Evolutionary conservation across 169 alveolate species (phyloP), one percentile per base, ranked within the genome.

Genomic region (Plasmodium gaboni): DNA sequence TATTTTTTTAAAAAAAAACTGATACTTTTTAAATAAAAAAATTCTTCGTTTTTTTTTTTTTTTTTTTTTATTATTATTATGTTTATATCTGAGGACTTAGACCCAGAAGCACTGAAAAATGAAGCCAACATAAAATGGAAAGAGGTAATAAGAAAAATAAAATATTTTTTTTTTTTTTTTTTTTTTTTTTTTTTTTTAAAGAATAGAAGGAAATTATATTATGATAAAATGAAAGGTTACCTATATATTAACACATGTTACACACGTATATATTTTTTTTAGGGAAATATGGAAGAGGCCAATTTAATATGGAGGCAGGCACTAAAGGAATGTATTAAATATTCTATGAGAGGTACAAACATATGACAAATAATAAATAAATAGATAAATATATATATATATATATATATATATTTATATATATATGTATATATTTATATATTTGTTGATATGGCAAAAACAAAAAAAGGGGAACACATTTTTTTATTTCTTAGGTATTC

Each of bases 241-340:
- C 28, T 24, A 24, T 24, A 24, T 24, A 24, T 24, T 24, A 24
- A 1, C 0, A 24, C 28, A 24, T 24, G 28, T 24, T 24, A 24
- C 28, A 24, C 1, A 24, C 28, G 1, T 24, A 24, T 24, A 24
- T 24, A 2, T 51, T 5, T 51, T 51, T 61, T 64, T 10, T 2
- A 80, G 90, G 90, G 90, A 1, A 80, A 80, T 24, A 46, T 71
- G n/a, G 90, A 80, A 46, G 80, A 67, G n/a, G 90, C 90, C 26
- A 80, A 80, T 61, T 15, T 55, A 7, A 17, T 80, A 51, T 80
- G 90, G 90, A 65, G 80, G 38, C 46, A 44, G 60, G 90, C 90
- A 5, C 51, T 80, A 44, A 80, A 80, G 72, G 83, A 80, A 60
- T 80, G 90, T 46, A 80, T 80, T 4, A 80, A 80, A 19, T 80